phyloP scores from a whole-genome alignment of 148 eudicot species.

The Fallopia convolvulus region DNA sequence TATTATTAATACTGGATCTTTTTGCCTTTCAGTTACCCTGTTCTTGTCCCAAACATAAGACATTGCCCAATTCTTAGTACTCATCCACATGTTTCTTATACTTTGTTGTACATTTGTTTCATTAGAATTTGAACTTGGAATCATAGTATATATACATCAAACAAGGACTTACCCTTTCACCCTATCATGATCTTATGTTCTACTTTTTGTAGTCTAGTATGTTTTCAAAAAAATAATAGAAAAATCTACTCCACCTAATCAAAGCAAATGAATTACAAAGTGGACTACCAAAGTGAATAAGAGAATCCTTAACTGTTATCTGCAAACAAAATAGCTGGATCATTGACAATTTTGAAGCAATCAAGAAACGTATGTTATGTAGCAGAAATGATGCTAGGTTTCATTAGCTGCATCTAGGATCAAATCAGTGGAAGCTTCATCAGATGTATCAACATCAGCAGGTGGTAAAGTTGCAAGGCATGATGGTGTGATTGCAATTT shows the following conservation, averaged over 20 bases:
- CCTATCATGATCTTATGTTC: too few species aligned
- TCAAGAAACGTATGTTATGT: neutral
- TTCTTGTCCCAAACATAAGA: neutral
- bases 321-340: neutral
- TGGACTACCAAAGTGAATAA: too few species aligned
- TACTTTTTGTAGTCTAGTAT: too few species aligned
- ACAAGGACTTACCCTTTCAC: too few species aligned
- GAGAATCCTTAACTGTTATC: too few species aligned
- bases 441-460: neutral
- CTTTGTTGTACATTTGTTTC: neutral
- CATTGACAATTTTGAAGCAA: neutral
- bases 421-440: conserved; percentile 9
- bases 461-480: neutral
- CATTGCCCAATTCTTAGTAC: neutral
- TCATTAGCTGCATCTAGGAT: neutral
- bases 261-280: too few species aligned
- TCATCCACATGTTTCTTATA: neutral
- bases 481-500: neutral
- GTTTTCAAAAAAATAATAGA: too few species aligned
- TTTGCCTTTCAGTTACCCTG: neutral
- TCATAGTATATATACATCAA: neutral
- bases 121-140: neutral
- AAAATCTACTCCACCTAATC: too few species aligned
- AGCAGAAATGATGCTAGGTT: neutral
- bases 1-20: neutral